Evolutionary conservation across 306 rosid genomes (phyloP).

Genomic region (Gynostemma pentaphyllum): DNA sequence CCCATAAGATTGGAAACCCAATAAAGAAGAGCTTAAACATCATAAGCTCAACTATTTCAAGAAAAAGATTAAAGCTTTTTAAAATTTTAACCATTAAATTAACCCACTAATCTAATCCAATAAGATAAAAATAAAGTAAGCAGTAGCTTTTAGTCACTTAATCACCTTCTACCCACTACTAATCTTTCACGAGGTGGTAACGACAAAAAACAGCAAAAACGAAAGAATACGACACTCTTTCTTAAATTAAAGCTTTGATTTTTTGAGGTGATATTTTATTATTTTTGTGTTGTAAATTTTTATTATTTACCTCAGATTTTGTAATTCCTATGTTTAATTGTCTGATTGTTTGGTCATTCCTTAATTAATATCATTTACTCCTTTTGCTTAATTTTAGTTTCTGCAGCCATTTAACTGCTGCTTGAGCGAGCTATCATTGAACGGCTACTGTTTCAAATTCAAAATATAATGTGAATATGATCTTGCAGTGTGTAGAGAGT

Average conservation of each 20-base stretch:
- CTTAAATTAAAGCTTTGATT: neutral
- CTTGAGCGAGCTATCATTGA: conserved; percentile 22
- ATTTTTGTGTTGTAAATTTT: neutral
- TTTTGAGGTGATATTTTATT: neutral
- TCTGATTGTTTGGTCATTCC: neutral
- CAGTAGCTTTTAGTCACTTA: conserved; percentile 20
- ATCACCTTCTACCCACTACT: conserved; percentile 10
- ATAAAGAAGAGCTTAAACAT: conserved; percentile 16
- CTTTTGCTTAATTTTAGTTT: conserved; percentile 2
- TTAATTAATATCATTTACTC: neutral
- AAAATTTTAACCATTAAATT: too few relatives aligned
- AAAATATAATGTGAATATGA: neutral
- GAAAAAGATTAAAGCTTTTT: too few relatives aligned
- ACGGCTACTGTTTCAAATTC: neutral
- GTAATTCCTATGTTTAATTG: neutral
- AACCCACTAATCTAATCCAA: too few relatives aligned
- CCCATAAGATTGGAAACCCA: conserved; percentile 8
- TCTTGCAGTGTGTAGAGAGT: conserved; percentile 3
- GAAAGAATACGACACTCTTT: conserved; percentile 23
- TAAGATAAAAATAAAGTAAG: conserved; percentile 11
- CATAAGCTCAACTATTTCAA: too few relatives aligned
- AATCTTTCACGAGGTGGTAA: conserved; percentile 9
- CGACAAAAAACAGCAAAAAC: conserved; percentile 28
- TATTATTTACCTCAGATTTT: neutral
- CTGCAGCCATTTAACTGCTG: conserved; percentile 19